Percentiles rank a stretch among this genome's conserved stretches.
These are phyloP conservation scores for Geotrichum bryndzae DNA, from an alignment of 1,139 yeast species.

Conservation along the genomic window DNA sequence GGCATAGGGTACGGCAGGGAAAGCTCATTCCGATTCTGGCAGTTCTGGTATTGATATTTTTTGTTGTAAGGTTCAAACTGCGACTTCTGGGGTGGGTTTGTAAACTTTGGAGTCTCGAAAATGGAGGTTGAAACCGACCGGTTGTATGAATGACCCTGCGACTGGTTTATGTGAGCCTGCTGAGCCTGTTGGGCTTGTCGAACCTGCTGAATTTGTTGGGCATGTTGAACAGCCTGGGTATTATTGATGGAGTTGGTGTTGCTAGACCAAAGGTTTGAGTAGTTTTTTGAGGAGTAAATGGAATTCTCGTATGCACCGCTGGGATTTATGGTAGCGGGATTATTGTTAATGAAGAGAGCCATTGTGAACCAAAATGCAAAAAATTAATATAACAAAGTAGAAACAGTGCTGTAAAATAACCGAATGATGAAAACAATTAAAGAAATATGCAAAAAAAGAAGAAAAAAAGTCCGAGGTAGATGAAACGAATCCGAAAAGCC, in stretches of 20 bases:
- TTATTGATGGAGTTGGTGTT: not conserved
- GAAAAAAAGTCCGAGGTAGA: not conserved
- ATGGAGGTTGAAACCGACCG: not conserved
- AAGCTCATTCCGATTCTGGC: not conserved
- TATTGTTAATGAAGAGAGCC: not conserved
- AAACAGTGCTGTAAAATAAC: not conserved
- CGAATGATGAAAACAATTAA: not conserved
- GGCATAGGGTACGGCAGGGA: conserved; percentile 2
- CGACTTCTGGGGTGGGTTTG: conserved; percentile 4
- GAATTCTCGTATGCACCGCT: not conserved
- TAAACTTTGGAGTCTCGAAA: conserved; percentile 1
- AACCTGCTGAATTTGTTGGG: not conserved
- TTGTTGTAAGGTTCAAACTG: not conserved
- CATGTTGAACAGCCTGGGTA: not conserved
- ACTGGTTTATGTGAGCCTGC: not conserved
- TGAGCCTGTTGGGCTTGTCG: not conserved
- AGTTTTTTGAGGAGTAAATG: not conserved
- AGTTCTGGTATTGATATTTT: not conserved
- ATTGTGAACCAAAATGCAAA: not conserved
- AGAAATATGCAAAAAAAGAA: not conserved
- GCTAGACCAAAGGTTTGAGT: not conserved
- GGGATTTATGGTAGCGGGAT: not conserved
- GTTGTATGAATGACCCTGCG: not conserved
- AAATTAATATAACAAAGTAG: not conserved
- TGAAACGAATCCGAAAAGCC: not conserved